Percentiles rank a stretch among this genome's conserved stretches.
Evolutionary conservation across 2,329 filamentous ascomycete species (phyloP).

Genomic region (Fusarium fracticaudum): DNA sequence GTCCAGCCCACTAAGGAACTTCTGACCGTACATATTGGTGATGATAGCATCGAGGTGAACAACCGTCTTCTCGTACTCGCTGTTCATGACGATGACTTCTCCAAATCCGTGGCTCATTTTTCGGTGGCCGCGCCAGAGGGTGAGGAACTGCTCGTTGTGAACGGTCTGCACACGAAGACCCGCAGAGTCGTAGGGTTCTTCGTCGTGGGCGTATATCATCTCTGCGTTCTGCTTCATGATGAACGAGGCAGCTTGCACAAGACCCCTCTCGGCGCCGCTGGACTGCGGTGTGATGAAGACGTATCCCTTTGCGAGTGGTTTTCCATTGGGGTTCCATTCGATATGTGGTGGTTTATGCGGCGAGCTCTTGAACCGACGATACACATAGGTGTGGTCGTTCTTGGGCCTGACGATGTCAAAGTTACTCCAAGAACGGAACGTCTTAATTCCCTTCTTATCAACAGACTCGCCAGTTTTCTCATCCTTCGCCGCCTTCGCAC

Average conservation of each 20-base stretch:
- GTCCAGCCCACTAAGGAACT: constrained; percentile 19
- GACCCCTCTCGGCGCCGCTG: background rate
- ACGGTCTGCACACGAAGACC: constrained; percentile 44
- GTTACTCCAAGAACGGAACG: constrained; percentile 30
- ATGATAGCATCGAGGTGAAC: constrained; percentile 20
- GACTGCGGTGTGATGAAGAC: constrained; percentile 41
- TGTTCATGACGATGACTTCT: constrained; percentile 44
- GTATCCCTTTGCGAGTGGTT: constrained; percentile 38
- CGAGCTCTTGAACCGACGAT: constrained; percentile 38
- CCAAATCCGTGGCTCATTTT: constrained; percentile 46
- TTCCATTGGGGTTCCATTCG: constrained; percentile 24
- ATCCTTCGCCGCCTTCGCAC: background rate
- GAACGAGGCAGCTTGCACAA: constrained; percentile 21
- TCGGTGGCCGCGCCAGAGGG: constrained; percentile 42
- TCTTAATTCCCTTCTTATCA: constrained; percentile 3
- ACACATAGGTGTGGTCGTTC: constrained; percentile 23
- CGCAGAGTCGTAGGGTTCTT: constrained; percentile 19
- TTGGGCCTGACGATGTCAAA: constrained; percentile 30
- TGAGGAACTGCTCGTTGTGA: constrained; percentile 45
- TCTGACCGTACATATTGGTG: background rate
- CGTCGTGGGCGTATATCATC: constrained; percentile 42
- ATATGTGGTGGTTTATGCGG: constrained; percentile 38
- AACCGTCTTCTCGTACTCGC: constrained; percentile 38
- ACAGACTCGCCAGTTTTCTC: background rate
- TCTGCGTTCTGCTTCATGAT: constrained; percentile 44